Evolutionary conservation across 2,329 filamentous ascomycete genomes (phyloP), one percentile per base, ranked within the genome.

Genomic region (Neofusicoccum umdonicola): DNA sequence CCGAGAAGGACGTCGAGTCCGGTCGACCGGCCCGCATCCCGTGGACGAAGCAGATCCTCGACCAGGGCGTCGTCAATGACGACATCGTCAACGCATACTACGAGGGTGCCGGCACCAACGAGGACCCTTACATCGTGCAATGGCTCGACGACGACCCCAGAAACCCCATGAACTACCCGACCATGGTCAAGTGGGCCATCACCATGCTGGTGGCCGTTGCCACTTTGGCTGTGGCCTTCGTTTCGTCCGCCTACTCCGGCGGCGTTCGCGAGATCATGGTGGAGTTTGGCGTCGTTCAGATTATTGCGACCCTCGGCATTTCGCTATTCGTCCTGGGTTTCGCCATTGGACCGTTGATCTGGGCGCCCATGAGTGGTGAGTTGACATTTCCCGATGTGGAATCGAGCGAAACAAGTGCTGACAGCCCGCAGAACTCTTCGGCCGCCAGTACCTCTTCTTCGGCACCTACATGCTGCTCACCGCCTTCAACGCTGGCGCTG

Each of bases 221-320:
- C 13, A 90, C 88, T 1, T 81, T 93, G 48, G 88, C 79, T 34
- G 88, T 92, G 35, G 81, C 90, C 2, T 89, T 93, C 69, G 85
- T 87, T 62, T 90, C 88, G 17, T 89, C 87, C 1, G 89, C 89
- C 37, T 90, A 87, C 74, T 85, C 85, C 3, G 86, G 86, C 12
- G 86, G 85, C 52, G 73, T 87, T 13, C 64, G 68, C 8, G 78
- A 86, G 56, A 81, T 91, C 62, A 79, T 87, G 13, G 48, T 66
- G 1, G 79, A 87, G 39, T 90, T 91, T 67, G 64, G 77, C 12
- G 80, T 86, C 34, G 77, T 74, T 50, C 73, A 78, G 56, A 84
- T 85, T 68, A 76, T 88, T 7, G 83, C 82, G 44, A 87, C 85
- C 27, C 79, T 90, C 1, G 87, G 87, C 11, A 80, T 90, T 13